Conservation (phyloP, 352 stramenopile genomes). For the Aphanomyces stellatus region DNA sequence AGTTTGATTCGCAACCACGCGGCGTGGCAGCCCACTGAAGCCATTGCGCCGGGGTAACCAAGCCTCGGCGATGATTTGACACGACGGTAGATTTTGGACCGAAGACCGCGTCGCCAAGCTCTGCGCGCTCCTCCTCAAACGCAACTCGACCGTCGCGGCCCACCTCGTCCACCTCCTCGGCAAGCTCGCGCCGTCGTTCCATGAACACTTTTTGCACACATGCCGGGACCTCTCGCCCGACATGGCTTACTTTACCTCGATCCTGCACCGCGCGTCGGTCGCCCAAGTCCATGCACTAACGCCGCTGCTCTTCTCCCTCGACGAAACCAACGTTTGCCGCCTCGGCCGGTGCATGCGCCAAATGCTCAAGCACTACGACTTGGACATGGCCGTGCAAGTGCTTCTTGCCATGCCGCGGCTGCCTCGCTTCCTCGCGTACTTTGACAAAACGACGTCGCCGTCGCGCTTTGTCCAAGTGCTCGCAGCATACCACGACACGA, state of each 20-base stretch:
- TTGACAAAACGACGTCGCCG: neutral
- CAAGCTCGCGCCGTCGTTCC: neutral
- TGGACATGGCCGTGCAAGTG: neutral
- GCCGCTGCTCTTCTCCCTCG: neutral
- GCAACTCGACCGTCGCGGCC: neutral
- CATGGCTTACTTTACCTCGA: neutral
- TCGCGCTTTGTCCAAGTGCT: neutral
- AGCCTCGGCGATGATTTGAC: neutral
- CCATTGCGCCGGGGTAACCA: neutral
- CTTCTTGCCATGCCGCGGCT: neutral
- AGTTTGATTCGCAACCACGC: neutral
- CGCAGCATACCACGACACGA: neutral
- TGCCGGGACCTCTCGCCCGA: slow-evolving; percentile 5
- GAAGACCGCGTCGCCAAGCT: neutral
- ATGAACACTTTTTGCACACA: neutral
- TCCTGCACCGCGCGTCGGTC: neutral
- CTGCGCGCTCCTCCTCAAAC: neutral
- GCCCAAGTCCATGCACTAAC: neutral
- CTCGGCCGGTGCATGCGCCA: neutral
- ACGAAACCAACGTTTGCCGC: neutral
- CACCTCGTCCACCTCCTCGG: neutral
- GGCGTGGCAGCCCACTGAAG: neutral
- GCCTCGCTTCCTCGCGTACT: neutral
- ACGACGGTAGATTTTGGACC: neutral
- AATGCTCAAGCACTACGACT: slow-evolving; percentile 5